Percentiles rank a stretch among this genome's conserved stretches.
Evolutionary conservation across 1,139 yeast genomes (phyloP).

Genomic region (Hyphopichia khmerensis): DNA sequence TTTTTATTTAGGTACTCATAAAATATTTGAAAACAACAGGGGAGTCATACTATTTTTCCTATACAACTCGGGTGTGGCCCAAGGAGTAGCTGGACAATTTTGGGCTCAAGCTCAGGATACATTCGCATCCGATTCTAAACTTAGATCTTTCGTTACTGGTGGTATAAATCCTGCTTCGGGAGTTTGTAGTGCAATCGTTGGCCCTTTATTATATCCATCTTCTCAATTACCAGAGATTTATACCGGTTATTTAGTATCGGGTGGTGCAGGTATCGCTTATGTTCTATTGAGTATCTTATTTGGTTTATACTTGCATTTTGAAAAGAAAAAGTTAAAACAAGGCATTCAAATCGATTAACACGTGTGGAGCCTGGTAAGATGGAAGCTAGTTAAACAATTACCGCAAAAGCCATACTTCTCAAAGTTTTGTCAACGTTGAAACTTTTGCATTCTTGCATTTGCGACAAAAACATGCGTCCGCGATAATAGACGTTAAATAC

Average conservation of each 20-base stretch:
- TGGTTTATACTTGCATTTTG: background rate
- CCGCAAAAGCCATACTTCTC: too few relatives aligned
- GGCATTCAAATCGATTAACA: background rate
- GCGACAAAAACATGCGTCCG: too few relatives aligned
- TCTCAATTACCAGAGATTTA: background rate
- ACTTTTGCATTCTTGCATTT: too few relatives aligned
- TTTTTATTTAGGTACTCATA: conserved; percentile 1
- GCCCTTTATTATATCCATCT: background rate
- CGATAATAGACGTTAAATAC: too few relatives aligned
- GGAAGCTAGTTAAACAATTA: too few relatives aligned
- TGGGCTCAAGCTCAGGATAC: conserved; percentile 15
- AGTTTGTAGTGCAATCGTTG: background rate
- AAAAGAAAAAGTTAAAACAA: background rate
- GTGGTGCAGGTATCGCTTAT: background rate
- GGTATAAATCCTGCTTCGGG: conserved; percentile 10
- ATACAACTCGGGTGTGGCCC: conserved; percentile 11
- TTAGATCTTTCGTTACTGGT: conserved; percentile 13
- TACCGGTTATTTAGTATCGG: background rate
- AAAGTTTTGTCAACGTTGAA: too few relatives aligned
- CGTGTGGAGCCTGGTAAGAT: too few relatives aligned
- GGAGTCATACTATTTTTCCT: conserved; percentile 8
- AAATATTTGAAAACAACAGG: background rate
- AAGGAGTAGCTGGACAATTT: conserved; percentile 14
- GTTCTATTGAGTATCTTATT: background rate
- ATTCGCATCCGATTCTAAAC: conserved; percentile 9